Percentiles rank a stretch among this genome's conserved stretches.
Evolutionary conservation across 768 basidiomycete genomes (phyloP).

Genomic region (Boletus rubroflammeus): DNA sequence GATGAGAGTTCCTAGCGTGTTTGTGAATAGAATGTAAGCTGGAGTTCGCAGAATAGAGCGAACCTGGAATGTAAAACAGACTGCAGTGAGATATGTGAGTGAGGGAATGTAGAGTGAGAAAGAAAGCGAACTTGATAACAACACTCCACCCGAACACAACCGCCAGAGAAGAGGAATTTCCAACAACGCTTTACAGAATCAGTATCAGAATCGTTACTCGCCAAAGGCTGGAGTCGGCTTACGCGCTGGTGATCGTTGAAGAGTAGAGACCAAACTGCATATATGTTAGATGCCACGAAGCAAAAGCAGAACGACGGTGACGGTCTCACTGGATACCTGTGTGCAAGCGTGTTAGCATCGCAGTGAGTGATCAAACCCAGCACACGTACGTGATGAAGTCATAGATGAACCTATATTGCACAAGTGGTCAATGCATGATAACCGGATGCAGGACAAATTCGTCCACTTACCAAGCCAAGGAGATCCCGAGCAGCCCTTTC

Average conservation of each 20-base stretch:
- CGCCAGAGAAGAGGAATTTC: slow-evolving; percentile 45
- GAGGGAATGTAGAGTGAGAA: neutral
- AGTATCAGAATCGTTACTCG: neutral
- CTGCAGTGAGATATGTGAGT: slow-evolving; percentile 27
- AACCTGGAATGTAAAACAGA: slow-evolving; percentile 65
- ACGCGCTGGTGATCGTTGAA: slow-evolving; percentile 69
- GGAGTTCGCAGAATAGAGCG: neutral
- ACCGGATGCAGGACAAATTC: neutral
- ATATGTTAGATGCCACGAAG: neutral
- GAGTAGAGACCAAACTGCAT: slow-evolving; percentile 76
- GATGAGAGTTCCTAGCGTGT: slow-evolving; percentile 48
- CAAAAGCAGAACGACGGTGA: neutral
- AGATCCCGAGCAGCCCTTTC: slow-evolving; percentile 67
- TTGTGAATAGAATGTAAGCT: slow-evolving; percentile 7
- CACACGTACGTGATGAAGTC: slow-evolving; percentile 70
- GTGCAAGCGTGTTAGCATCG: neutral
- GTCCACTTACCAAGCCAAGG: slow-evolving; percentile 59
- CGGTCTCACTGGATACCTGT: slow-evolving; percentile 59
- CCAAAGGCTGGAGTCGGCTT: slow-evolving; percentile 14
- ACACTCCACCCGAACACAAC: slow-evolving; percentile 82
- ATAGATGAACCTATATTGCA: slow-evolving; percentile 58
- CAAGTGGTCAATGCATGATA: neutral
- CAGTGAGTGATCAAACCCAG: neutral
- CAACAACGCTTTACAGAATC: slow-evolving; percentile 49
- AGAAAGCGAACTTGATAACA: slow-evolving; percentile 65